These are phyloP conservation scores for Penicillium cataractarum DNA, from an alignment of 495 filamentous ascomycete genomes.

Conservation along the genomic window DNA sequence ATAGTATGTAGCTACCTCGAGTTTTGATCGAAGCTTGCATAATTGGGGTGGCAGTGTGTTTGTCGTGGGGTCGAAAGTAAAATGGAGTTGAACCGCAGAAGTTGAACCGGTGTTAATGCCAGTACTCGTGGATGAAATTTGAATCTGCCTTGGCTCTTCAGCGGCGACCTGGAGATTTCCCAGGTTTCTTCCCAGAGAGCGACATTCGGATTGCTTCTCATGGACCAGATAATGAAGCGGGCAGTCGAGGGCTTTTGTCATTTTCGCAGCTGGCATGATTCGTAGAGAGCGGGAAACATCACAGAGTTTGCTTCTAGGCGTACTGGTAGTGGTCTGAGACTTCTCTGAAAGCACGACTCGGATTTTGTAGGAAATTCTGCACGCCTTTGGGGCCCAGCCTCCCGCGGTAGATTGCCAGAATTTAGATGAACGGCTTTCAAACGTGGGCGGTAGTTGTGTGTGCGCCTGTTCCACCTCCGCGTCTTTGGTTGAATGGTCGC, in stretches of 20 bases:
- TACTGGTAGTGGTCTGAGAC: not conserved
- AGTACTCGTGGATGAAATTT: not conserved
- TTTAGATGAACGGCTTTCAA: constrained; percentile 46
- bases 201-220: not conserved
- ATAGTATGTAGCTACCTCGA: constrained; percentile 70
- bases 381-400: not conserved
- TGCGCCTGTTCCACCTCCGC: constrained; percentile 64
- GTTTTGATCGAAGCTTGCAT: constrained; percentile 60
- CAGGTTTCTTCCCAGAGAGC: not conserved
- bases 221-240: not conserved
- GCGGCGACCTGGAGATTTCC: constrained; percentile 7
- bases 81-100: constrained; percentile 60
- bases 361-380: constrained; percentile 8
- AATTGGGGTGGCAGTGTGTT: constrained; percentile 61
- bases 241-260: not conserved
- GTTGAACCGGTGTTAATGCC: not conserved
- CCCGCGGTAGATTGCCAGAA: constrained; percentile 8
- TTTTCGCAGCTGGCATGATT: constrained; percentile 2
- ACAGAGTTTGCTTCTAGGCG: not conserved
- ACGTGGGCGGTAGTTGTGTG: constrained; percentile 67
- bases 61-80: constrained; percentile 64
- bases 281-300: constrained; percentile 7
- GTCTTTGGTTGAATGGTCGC: constrained; percentile 48
- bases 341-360: constrained; percentile 3
- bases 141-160: constrained; percentile 1